Evolutionary conservation across 2,329 filamentous ascomycete genomes (phyloP), one percentile per base, ranked within the genome.

Genomic region (Calcarisporium arbuscula): DNA sequence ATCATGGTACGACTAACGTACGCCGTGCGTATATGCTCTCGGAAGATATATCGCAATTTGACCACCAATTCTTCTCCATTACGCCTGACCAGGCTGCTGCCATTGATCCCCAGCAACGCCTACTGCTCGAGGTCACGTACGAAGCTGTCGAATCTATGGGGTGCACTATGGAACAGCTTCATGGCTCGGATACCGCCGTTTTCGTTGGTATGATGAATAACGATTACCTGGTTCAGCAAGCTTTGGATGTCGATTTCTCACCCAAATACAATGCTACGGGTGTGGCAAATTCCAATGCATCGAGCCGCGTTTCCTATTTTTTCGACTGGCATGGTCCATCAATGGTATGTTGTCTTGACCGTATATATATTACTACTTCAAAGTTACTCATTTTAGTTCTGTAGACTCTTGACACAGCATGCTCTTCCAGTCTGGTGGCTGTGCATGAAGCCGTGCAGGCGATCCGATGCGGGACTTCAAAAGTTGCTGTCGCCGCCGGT

Each of bases 61-160:
- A n/a, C n/a, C n/a, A n/a, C n/a, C n/a, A n/a, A n/a, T n/a, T n/a
- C n/a, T n/a, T n/a, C n/a, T n/a, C n/a, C n/a, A n/a, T n/a, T n/a
- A n/a, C n/a, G n/a, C n/a, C n/a, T n/a, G n/a, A n/a, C 61, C 28
- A 34, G 23, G 11, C 32, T 19, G 5, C 32, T 28, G 31, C 28
- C 14, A 34, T 22, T 25, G 68, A 74, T 28, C 69, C 69, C 1
- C 68, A 72, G 40, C 67, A 72, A 38, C 58, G 68, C 1, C 50
- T 71, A 12, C 54, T 70, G 18, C 56, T 72, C 3, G 68, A 74
- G 48, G 65, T 62, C 39, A 62, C 65, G 2, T 73, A 67, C 41
- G 69, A 74, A 47, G 66, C 67, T 0, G 54, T 72, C n/a, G 68
- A 73, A 45, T 67, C 62, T 36, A 67, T 67, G 2, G 68, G 68